These are phyloP conservation scores for Suhomyces coccinellae DNA, from an alignment of 1,139 yeast genomes.

Conservation along the genomic window DNA sequence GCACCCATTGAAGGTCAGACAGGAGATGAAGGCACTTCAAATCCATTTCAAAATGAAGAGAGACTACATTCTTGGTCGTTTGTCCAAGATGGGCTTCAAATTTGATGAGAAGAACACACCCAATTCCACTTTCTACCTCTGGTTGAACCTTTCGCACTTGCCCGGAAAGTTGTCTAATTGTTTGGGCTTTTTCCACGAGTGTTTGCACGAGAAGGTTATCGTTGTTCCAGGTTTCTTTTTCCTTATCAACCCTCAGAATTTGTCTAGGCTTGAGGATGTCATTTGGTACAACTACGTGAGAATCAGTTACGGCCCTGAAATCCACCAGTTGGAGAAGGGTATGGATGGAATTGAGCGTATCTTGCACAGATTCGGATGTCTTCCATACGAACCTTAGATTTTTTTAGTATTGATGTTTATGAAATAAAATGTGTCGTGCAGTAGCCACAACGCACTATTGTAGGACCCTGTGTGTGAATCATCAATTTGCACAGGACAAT, in stretches of 20 bases:
- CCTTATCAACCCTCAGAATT: constrained; percentile 63
- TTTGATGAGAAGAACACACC: constrained; percentile 51
- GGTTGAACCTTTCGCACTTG: constrained; percentile 60
- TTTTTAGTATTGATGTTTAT: neutral
- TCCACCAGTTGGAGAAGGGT: constrained; percentile 55
- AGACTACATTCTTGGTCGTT: constrained; percentile 56
- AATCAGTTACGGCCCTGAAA: constrained; percentile 65
- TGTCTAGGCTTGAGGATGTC: constrained; percentile 60
- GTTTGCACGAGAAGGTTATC: constrained; percentile 62
- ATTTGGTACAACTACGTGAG: constrained; percentile 66
- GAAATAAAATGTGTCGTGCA: neutral
- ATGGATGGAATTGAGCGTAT: constrained; percentile 69
- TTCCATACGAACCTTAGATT: constrained; percentile 28
- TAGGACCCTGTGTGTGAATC: neutral
- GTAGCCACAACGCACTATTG: neutral
- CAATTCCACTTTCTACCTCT: constrained; percentile 63
- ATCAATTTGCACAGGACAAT: neutral
- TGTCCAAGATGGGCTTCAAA: constrained; percentile 57
- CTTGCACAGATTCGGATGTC: constrained; percentile 45
- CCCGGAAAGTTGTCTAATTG: constrained; percentile 63
- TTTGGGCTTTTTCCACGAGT: constrained; percentile 68
- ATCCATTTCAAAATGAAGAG: constrained; percentile 61
- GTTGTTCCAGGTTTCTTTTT: constrained; percentile 71
- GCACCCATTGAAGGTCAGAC: constrained; percentile 50
- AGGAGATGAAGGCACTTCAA: constrained; percentile 64